A percentile compares a stretch with the other conserved stretches of the same genome.
Evolutionary conservation across 345 rosid species (phyloP).

Genomic region (Boechera stricta): DNA sequence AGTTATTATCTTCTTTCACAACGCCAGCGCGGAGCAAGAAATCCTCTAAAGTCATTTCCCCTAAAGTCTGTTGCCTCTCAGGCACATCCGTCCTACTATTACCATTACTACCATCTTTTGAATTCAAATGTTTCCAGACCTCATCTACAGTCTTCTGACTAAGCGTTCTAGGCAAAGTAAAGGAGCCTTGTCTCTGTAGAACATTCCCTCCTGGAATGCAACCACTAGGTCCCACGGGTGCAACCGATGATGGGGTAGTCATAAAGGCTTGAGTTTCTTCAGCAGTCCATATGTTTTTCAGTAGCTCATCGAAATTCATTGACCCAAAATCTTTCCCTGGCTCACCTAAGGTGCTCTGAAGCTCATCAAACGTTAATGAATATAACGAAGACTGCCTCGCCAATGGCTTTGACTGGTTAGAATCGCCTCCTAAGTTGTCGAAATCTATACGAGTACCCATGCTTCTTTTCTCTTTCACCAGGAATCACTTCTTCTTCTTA

Average conservation of each 20-base stretch:
- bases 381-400: conserved; percentile 75
- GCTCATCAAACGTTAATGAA: conserved; percentile 84
- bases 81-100: conserved; percentile 46
- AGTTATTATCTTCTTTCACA: conserved; percentile 61
- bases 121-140: conserved; percentile 72
- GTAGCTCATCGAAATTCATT: conserved; percentile 96
- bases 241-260: conserved; percentile 35
- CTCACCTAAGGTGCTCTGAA: conserved; percentile 74
- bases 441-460: conserved; percentile 70
- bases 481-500: conserved; percentile 19
- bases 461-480: neutral
- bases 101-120: conserved; percentile 50
- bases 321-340: conserved; percentile 92
- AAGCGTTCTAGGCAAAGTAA: conserved; percentile 85
- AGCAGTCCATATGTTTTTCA: conserved; percentile 84
- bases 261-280: conserved; percentile 73
- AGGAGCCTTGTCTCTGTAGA: conserved; percentile 86
- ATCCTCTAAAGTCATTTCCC: conserved; percentile 91
- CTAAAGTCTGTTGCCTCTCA: conserved; percentile 77
- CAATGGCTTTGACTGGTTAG: conserved; percentile 50
- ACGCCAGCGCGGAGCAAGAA: conserved; percentile 83
- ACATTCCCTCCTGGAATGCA: conserved; percentile 45
- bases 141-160: conserved; percentile 94
- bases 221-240: conserved; percentile 39
- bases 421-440: conserved; percentile 55